Evolutionary conservation across 2,329 filamentous ascomycete species (phyloP), one percentile per base, ranked within the genome.

Genomic region (Botrytis byssoidea): DNA sequence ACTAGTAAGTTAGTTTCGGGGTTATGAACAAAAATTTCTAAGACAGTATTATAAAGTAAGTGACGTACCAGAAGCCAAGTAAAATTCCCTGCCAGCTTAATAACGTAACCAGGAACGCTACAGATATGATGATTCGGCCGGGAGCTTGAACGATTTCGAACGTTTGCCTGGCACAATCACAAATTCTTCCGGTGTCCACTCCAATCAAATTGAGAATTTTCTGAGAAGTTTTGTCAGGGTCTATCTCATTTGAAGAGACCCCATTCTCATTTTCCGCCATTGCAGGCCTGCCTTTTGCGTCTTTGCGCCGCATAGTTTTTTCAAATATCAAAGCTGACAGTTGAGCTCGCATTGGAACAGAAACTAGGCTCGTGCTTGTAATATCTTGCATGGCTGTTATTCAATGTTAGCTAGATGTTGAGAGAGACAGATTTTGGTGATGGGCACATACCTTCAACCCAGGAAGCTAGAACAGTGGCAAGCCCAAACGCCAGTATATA

Each of bases 231-330:
- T 81, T 81, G 80, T 95, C 72, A 10, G 57, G 46, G 48, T 91
- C 20, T 94, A 84, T 4, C 86, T 84, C 48, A 84, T 85, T 42
- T 93, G 85, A 12, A 69, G 69, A 35, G 29, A 51, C 14, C 1
- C 37, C 70, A 35, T 72, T 46, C 64, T 70, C 29, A 4, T 74
- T 59, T 57, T 70, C 71, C 48, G 74, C 74, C 5, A 66, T 51
- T 3, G 18, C 94, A 85, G 64, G 55, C 77, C 86, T 88, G 60
- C 84, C 77, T 29, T 79, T 85, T 32, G 87, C 86, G 79, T 94
- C 92, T 80, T 95, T 95, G 70, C 90, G 87, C 51, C 90, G 87
- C 85, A 94, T 89, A 0, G 91, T 88, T 81, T 95, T 95, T 74
- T 90, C 88, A 78, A 94, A 95, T 22, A 95, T 87, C 25, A 94